Conservation (phyloP, 1,284 basidiomycete species). For the Fomitopsis pinicola region DNA sequence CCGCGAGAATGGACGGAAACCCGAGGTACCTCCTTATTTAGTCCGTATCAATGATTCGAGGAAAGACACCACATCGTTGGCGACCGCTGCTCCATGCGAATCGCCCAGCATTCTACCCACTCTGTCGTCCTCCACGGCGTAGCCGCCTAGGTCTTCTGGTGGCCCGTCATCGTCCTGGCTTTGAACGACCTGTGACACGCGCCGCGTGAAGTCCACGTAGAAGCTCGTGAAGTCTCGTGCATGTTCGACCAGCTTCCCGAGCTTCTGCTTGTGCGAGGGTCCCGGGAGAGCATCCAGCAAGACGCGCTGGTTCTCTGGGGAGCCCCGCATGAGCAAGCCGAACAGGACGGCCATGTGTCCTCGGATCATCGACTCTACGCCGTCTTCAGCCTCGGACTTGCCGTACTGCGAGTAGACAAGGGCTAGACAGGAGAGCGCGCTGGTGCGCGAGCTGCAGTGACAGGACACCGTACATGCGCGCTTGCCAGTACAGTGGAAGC, state of each 20-base stretch:
- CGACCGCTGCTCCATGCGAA: slow-evolving; percentile 38
- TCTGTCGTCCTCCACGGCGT: slow-evolving; percentile 12
- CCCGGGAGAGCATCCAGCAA: slow-evolving; percentile 44
- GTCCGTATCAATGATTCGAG: not conserved
- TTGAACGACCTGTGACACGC: slow-evolving; percentile 25
- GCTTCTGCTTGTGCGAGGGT: slow-evolving; percentile 28
- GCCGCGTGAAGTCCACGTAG: slow-evolving; percentile 38
- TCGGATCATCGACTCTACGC: slow-evolving; percentile 41
- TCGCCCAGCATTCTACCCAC: slow-evolving; percentile 22
- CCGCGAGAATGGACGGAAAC: not conserved
- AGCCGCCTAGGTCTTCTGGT: slow-evolving; percentile 16
- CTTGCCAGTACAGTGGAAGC: slow-evolving; percentile 43
- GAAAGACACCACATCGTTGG: slow-evolving; percentile 35
- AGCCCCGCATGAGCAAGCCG: slow-evolving; percentile 58
- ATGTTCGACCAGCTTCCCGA: slow-evolving; percentile 45
- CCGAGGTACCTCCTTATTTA: not conserved
- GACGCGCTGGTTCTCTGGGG: slow-evolving; percentile 36
- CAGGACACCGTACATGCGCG: slow-evolving; percentile 46
- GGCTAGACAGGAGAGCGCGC: slow-evolving; percentile 43
- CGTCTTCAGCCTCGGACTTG: slow-evolving; percentile 21
- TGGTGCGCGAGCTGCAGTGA: slow-evolving; percentile 38
- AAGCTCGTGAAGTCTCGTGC: slow-evolving; percentile 56
- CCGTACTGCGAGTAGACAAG: slow-evolving; percentile 36
- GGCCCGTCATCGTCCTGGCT: slow-evolving; percentile 21
- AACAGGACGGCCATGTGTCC: slow-evolving; percentile 71